Base-by-base conservation (phyloP, 768 basidiomycete genomes). In the Lentinula lateritia region DNA sequence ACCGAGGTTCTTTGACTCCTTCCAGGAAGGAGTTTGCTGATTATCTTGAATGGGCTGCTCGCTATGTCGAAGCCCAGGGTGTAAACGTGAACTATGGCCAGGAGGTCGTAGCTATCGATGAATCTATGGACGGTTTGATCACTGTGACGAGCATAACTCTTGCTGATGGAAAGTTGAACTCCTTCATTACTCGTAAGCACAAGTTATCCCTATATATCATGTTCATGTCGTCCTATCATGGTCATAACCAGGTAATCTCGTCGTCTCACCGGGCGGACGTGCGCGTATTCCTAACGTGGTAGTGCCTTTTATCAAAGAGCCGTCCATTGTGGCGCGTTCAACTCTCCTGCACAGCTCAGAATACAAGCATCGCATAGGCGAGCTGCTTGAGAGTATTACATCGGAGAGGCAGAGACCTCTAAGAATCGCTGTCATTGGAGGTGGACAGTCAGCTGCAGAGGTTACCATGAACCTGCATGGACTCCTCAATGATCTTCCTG, bases 1-100 rank as follows among this genome's bases (percentile, higher is more conserved):
- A 84, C 66, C 77, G 79, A 35, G 78, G 79, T 1, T 79, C 78
- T 13, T 80, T 75, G 45, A 75, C 79, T 35, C 83, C 83, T 9
- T 79, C 80, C 18, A 78, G 83, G 32, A 78, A 77, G 60, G 83
- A 84, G 63, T 83, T 78, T 61, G 73, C 82, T 5, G 82, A 84
- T 68, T 84, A 84, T 68, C 74, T 84, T 16, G 66, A 76, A 8
- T 83, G 82, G 82, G 81, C 80, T 8, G 80, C 83, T 1, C 64
- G 68, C 7, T 74, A 75, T 50, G 81, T 81, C 1, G 72, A 79
- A 65, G 66, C 70, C 2, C 73, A 74, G 18, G 81, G 82, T 8
- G 66, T 80, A 52, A 71, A 73, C 28, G 74, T 83, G 53, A 67
- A 71, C 8, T 84, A 75, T 59, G 79, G 80, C 34, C 77, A 81